Conservation (phyloP, 1,139 yeast species). For the Candida glucosophila region DNA sequence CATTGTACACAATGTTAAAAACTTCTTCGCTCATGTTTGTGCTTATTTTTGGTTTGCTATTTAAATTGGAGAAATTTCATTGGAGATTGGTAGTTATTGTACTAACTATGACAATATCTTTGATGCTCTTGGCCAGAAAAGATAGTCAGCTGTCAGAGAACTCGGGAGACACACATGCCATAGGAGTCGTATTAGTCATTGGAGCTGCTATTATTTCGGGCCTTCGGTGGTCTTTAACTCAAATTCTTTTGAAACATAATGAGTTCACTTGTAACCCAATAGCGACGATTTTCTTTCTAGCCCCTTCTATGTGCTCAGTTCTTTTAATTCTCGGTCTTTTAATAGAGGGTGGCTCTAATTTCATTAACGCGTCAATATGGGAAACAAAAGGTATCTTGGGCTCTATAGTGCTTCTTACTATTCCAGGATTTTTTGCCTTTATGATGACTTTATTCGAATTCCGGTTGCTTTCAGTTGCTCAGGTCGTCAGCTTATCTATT, state of each 20-base stretch:
- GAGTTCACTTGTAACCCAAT: constrained; percentile 64
- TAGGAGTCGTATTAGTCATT: constrained; percentile 69
- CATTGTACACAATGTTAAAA: constrained; percentile 89
- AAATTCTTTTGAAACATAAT: constrained; percentile 59
- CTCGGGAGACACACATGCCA: constrained; percentile 7
- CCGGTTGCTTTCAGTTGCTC: constrained; percentile 70
- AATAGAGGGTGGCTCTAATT: constrained; percentile 57
- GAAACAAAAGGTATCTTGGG: constrained; percentile 39
- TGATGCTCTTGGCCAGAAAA: constrained; percentile 67
- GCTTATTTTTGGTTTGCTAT: constrained; percentile 72
- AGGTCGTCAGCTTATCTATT: constrained; percentile 76
- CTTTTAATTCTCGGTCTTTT: constrained; percentile 52
- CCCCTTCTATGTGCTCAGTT: constrained; percentile 73
- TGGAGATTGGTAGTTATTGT: constrained; percentile 63
- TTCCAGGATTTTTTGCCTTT: constrained; percentile 85
- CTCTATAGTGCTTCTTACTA: constrained; percentile 51
- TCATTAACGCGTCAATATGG: constrained; percentile 57
- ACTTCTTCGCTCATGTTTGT: constrained; percentile 84
- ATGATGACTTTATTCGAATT: constrained; percentile 88
- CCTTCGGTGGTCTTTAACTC: constrained; percentile 91
- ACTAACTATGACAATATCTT: constrained; percentile 64
- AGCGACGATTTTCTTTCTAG: constrained; percentile 69
- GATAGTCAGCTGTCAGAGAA: constrained; percentile 5
- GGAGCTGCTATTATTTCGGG: constrained; percentile 81
- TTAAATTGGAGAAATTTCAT: constrained; percentile 66